Base-by-base conservation (phyloP, 2,329 filamentous ascomycete species). In the Mycosphaerella sp. region DNA sequence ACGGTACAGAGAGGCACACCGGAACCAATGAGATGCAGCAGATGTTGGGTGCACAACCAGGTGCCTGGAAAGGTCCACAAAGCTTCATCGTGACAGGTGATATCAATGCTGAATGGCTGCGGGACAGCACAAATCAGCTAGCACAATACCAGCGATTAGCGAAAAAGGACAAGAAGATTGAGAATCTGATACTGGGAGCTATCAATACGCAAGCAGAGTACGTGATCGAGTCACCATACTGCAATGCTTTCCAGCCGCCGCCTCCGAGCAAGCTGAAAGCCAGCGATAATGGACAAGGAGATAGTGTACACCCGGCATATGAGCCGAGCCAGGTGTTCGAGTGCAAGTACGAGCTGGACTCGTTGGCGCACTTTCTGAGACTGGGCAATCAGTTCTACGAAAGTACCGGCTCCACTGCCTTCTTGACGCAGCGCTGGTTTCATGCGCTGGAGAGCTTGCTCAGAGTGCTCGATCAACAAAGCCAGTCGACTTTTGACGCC, bases 341-440 rank as follows among this genome's bases (percentile, higher is more conserved):
- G 71, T 98, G 93, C 80, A 98, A 98, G 71, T 98, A 97, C 70
- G 93, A 98, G 73, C 82, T 98, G 17, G 93, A 98, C 71, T 96
- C 90, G 7, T 77, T 98, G 0, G 93, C 90, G 0, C 85, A 94
- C 65, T 98, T 98, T 68, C 78, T 98, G 5, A 82, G 86, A 0
- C 73, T 98, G 2, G 81, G 79, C 14, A 96, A 95, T 63, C 84
- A 95, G 61, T 97, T 95, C 70, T 79, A 93, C 71, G 81, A 86
- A 35, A 79, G 87, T 64, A 94, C 89, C 0, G 78, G 78, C 2
- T 91, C 87, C 0, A 85, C 78, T 0, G 84, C 85, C 1, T 96
- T 95, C 66, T 66, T 97, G 34, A 90, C 80, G 2, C 68, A 77
- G 5, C 79, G 91, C 43, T 98, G 89, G 88, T 82, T 85, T 46